A percentile compares a stretch with the other conserved stretches of the same genome.
Evolutionary conservation across 1,284 basidiomycete genomes (phyloP).

Genomic region (Naganishia liquefaciens): DNA sequence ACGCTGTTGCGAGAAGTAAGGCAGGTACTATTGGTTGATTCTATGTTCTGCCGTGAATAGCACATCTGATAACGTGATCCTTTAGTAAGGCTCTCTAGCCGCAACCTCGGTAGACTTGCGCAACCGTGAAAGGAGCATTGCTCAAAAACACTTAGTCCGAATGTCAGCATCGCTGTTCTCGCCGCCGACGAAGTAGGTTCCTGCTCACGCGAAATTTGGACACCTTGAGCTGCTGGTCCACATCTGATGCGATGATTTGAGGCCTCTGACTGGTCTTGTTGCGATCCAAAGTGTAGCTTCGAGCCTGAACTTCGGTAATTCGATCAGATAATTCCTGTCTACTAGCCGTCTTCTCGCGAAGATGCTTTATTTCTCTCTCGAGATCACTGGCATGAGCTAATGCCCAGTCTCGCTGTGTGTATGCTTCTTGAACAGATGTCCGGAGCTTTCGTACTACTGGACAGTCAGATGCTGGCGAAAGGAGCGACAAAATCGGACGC

Average conservation of each 20-base stretch:
- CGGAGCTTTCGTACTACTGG: slow-evolving; percentile 77
- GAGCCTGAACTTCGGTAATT: slow-evolving; percentile 79
- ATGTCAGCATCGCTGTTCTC: too few relatives aligned
- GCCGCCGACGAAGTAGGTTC: too few relatives aligned
- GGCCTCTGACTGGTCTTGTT: slow-evolving; percentile 76
- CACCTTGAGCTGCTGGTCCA: slow-evolving; percentile 50
- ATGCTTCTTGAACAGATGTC: slow-evolving; percentile 82
- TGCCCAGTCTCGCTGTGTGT: slow-evolving; percentile 75
- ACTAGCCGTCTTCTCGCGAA: slow-evolving; percentile 72
- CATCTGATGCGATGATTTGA: slow-evolving; percentile 75
- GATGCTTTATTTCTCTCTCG: slow-evolving; percentile 68
- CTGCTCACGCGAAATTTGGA: slow-evolving; percentile 47
- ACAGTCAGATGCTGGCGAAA: background rate
- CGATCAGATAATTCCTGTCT: slow-evolving; percentile 76
- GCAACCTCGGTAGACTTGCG: too few relatives aligned
- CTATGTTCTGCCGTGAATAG: too few relatives aligned
- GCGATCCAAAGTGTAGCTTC: slow-evolving; percentile 71
- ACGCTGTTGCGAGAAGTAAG: too few relatives aligned
- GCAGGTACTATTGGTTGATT: too few relatives aligned
- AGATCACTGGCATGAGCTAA: slow-evolving; percentile 50
- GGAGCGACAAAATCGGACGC: slow-evolving; percentile 50
- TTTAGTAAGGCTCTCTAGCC: too few relatives aligned
- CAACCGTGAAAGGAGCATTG: too few relatives aligned
- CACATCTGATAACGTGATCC: too few relatives aligned
- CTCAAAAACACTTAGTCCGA: too few relatives aligned